phyloP scores from a whole-genome alignment of 306 rosid species.

The Inga oerstediana region DNA sequence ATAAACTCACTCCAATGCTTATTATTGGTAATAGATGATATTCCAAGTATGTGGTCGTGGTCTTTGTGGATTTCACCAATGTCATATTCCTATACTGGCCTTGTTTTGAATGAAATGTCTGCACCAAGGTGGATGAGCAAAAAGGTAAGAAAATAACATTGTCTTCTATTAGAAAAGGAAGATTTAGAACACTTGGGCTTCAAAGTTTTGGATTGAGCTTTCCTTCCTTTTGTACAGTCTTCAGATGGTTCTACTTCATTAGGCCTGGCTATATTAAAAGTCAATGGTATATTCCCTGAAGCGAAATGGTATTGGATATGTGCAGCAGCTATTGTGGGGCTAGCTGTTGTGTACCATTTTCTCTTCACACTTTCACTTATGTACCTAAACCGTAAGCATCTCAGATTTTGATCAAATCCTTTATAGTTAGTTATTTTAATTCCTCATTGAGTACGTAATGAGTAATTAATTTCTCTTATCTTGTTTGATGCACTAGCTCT shows the following conservation, averaged over 20 bases:
- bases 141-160: constrained; percentile 45
- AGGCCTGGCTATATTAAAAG: constrained; percentile 37
- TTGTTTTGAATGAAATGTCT: constrained; percentile 60
- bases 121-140: constrained; percentile 59
- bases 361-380: constrained; percentile 57
- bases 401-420: neutral
- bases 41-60: constrained; percentile 68
- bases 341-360: constrained; percentile 43
- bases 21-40: constrained; percentile 46
- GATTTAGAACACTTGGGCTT: constrained; percentile 6
- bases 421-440: neutral
- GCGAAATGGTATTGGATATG: constrained; percentile 57
- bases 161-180: neutral
- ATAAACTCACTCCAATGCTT: constrained; percentile 1
- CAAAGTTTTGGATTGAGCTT: constrained; percentile 25
- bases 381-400: constrained; percentile 63
- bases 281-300: constrained; percentile 17
- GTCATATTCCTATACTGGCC: constrained; percentile 64
- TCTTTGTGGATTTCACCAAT: constrained; percentile 70
- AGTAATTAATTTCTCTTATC: neutral
- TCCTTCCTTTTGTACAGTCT: constrained; percentile 32
- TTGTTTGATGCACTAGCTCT: constrained; percentile 40
- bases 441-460: neutral
- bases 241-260: constrained; percentile 14
- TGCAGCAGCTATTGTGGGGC: constrained; percentile 50